Base-by-base conservation (phyloP, 768 basidiomycete genomes). In the Clavaria fumosa region DNA sequence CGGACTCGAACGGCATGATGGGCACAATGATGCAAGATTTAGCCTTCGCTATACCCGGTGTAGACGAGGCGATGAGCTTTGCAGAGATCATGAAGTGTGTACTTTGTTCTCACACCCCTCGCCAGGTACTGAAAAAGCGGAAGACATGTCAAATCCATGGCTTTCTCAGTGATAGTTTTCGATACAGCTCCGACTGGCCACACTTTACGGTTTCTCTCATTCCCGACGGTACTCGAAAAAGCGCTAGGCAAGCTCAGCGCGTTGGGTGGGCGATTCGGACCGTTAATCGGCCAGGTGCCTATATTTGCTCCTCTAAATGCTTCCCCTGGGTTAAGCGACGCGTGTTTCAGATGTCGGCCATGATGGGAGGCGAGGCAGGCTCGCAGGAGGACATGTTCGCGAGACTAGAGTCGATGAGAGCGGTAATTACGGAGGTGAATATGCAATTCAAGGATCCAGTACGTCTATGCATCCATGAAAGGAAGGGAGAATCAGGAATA, bases 21-120 rank as follows among this genome's bases (percentile, higher is more conserved):
- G 89, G 89, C 32, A 77, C 81, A 44, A 97, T 99, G 90, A 95
- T 99, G 88, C 95, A 99, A 57, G 95, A 99, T 61, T 70, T 99
- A 31, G 95, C 95, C 0, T 99, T 99, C 52, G 90, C 95, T 2
- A 97, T 99, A 41, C 95, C 95, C 0, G 95, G 95, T 61, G 93
- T 99, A 9, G 95, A 99, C 51, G 95, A 99, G 60, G 95, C 95
- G 3, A 97, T 99, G 95, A 90, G 89, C 45, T 99, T 99, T 49
- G 95, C 95, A 0, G 95, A 99, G 58, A 95, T 99, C 56, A 99
- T 97, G 95, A 99, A 97, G 93, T 95, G 42, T 40, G 14, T 22
- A 17, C 33, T 7, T 33, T 32, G 11, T 23, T 15, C 21, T 32
- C 5, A 10, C 7, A 7, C 12, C 10, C 7, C 27, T 14, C 7